Evolutionary conservation across 108 stramenopile genomes (phyloP).

Genomic region (Nitzschia inconspicua): DNA sequence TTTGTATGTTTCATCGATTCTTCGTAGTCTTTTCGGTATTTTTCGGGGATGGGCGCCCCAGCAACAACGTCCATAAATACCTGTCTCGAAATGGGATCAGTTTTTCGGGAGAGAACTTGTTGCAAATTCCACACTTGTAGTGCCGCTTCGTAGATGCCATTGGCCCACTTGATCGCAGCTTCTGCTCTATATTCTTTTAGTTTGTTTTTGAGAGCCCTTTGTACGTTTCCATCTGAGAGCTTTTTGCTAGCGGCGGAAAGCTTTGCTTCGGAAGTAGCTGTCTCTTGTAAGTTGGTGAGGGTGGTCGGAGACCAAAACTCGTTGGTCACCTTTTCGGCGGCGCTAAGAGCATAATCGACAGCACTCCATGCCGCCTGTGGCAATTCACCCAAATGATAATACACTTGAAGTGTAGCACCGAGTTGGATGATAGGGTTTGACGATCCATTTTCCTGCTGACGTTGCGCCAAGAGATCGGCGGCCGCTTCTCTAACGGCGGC

Average conservation of each 20-base stretch:
- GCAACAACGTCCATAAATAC: constrained; percentile 75
- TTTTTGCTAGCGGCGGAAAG: constrained; percentile 47
- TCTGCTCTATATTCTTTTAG: constrained; percentile 59
- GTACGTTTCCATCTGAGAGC: constrained; percentile 41
- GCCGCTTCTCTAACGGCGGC: constrained; percentile 56
- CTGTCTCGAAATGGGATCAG: constrained; percentile 70
- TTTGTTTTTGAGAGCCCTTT: constrained; percentile 50
- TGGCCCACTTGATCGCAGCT: constrained; percentile 55
- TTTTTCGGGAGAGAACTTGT: constrained; percentile 66
- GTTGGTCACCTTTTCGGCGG: constrained; percentile 51
- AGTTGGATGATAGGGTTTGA: constrained; percentile 36
- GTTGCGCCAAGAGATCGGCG: constrained; percentile 54
- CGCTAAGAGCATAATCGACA: constrained; percentile 47
- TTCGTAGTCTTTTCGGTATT: neutral
- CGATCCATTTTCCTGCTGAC: constrained; percentile 33
- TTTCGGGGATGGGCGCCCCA: constrained; percentile 43
- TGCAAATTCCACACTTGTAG: constrained; percentile 76
- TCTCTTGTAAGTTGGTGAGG: constrained; percentile 36
- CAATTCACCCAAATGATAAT: constrained; percentile 79
- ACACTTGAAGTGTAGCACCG: constrained; percentile 83
- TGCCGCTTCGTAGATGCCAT: constrained; percentile 52
- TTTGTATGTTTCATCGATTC: constrained; percentile 14
- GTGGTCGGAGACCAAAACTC: constrained; percentile 43
- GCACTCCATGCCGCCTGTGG: constrained; percentile 79
- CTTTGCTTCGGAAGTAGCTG: constrained; percentile 42